Conservation (phyloP, 1,139 yeast genomes). For the Wickerhamomyces sp. region DNA sequence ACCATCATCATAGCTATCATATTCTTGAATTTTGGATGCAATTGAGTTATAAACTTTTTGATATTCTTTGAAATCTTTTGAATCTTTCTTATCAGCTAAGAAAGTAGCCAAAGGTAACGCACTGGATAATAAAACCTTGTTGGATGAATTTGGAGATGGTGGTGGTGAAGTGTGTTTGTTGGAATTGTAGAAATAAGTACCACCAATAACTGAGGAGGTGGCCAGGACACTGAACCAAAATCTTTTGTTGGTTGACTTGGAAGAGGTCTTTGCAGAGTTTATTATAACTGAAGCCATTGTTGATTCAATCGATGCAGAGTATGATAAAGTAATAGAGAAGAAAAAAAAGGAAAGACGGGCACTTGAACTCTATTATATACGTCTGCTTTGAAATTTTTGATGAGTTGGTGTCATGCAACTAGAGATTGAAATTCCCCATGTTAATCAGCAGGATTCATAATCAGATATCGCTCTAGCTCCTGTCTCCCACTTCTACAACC, state of each 20-base stretch:
- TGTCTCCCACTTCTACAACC: not conserved
- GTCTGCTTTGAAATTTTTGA: no score
- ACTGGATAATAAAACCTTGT: slow-evolving; percentile 15
- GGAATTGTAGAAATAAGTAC: not conserved
- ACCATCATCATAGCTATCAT: slow-evolving; percentile 72
- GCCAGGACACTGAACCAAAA: not conserved
- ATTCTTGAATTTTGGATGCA: slow-evolving; percentile 65
- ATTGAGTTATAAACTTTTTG: slow-evolving; percentile 79
- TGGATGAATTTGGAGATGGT: not conserved
- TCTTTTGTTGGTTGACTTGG: not conserved
- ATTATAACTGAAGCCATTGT: not conserved
- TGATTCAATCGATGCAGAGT: not conserved
- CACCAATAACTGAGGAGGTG: slow-evolving; percentile 1
- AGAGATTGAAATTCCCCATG: no score
- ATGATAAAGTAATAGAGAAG: not conserved
- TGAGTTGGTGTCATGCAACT: no score
- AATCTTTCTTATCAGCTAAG: slow-evolving; percentile 8
- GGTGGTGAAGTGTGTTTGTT: not conserved
- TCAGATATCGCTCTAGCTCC: not conserved
- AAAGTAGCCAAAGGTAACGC: slow-evolving; percentile 23
- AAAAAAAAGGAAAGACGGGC: no score
- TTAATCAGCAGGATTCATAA: slow-evolving; percentile 4
- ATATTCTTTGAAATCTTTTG: slow-evolving; percentile 44
- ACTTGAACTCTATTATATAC: no score
- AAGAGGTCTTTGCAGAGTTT: not conserved